Conservation (phyloP, 768 basidiomycete species). For the Kwoniella mangroviensis region DNA sequence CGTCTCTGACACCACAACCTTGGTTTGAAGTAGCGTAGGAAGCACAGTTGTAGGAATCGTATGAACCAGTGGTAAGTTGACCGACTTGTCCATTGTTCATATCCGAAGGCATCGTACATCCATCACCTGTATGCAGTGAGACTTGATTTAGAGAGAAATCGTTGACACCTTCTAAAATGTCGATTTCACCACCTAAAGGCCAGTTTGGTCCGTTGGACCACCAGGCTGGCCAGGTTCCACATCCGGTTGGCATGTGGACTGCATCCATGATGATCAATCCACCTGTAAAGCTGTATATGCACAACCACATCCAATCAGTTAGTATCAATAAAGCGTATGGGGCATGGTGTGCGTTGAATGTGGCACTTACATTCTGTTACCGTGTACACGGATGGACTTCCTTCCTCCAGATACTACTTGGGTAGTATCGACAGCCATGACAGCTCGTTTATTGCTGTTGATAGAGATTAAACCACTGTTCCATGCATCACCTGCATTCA, state of each 20-base stretch:
- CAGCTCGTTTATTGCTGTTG: constrained; percentile 72
- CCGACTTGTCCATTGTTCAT: constrained; percentile 36
- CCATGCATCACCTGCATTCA: constrained; percentile 62
- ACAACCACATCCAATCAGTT: constrained; percentile 60
- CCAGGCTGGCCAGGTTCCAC: constrained; percentile 80
- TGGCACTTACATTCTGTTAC: constrained; percentile 56
- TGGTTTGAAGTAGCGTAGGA: constrained; percentile 56
- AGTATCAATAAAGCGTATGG: constrained; percentile 60
- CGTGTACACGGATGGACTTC: constrained; percentile 73
- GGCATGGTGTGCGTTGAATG: constrained; percentile 51
- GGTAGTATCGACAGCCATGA: constrained; percentile 90
- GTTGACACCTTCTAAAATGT: constrained; percentile 62
- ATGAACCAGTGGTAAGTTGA: constrained; percentile 53
- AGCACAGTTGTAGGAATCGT: constrained; percentile 54
- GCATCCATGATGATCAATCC: constrained; percentile 84
- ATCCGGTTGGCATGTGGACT: constrained; percentile 86
- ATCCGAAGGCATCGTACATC: constrained; percentile 55
- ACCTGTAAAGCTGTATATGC: constrained; percentile 55
- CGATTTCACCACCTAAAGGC: constrained; percentile 57
- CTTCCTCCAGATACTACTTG: constrained; percentile 70
- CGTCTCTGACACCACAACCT: constrained; percentile 73
- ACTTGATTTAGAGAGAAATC: constrained; percentile 58
- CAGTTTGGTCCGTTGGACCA: constrained; percentile 64
- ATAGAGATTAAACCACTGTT: constrained; percentile 66
- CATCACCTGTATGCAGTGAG: constrained; percentile 59